Percentiles rank a stretch among this genome's conserved stretches.
These are phyloP conservation scores for Malassezia globosa DNA, from an alignment of 1,284 basidiomycete genomes.

Conservation along the genomic window DNA sequence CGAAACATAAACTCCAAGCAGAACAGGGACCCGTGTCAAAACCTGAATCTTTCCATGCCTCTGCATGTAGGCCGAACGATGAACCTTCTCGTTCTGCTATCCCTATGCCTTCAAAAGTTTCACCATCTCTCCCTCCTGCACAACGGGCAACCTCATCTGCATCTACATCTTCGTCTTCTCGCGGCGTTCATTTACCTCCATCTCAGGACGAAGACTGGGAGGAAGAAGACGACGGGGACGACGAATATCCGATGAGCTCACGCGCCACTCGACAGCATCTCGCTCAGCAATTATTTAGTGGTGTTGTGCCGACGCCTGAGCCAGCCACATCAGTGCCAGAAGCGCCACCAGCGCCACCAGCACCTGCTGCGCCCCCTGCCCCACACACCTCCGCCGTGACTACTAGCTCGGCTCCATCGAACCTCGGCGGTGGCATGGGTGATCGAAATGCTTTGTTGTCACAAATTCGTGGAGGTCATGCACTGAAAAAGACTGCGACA, in stretches of 20 bases:
- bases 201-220: constrained; percentile 43
- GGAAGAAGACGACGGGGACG: constrained; percentile 40
- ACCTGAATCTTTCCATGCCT: too few relatives aligned
- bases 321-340: constrained; percentile 16
- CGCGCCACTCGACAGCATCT: constrained; percentile 43
- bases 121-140: constrained; percentile 6
- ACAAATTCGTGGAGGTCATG: constrained; percentile 70
- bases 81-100: too few relatives aligned
- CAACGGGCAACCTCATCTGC: constrained; percentile 19
- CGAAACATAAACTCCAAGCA: neutral
- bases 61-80: too few relatives aligned
- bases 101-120: neutral
- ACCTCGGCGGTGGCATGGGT: constrained; percentile 27
- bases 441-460: constrained; percentile 63
- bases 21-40: neutral
- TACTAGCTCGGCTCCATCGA: constrained; percentile 27
- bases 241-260: constrained; percentile 36
- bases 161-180: constrained; percentile 16
- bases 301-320: constrained; percentile 32
- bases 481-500: constrained; percentile 66
- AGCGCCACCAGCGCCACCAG: constrained; percentile 23
- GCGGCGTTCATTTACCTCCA: constrained; percentile 26
- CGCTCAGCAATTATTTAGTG: constrained; percentile 42
- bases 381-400: constrained; percentile 32
- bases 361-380: constrained; percentile 39